Conservation (phyloP, 768 basidiomycete genomes). For the Cubamyces sp. region DNA sequence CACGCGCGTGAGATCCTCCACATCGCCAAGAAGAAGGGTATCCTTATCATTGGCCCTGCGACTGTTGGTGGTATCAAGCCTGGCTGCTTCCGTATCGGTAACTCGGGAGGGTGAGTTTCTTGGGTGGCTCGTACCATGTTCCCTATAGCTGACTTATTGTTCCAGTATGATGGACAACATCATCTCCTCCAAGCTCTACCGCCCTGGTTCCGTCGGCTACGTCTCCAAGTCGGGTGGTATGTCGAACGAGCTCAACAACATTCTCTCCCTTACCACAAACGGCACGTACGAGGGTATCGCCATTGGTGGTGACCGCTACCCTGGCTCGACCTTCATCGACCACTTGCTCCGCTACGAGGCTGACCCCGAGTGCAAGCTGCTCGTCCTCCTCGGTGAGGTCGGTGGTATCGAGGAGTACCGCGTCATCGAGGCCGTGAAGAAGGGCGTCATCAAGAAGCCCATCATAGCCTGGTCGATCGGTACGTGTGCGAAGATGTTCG, state of each 20-base stretch:
- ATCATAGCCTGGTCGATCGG: slow-evolving; percentile 99
- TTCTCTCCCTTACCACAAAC: slow-evolving; percentile 93
- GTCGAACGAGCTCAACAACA: slow-evolving; percentile 99
- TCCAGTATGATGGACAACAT: slow-evolving; percentile 99
- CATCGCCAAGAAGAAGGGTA: slow-evolving; percentile 81
- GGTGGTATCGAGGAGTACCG: slow-evolving; percentile 99
- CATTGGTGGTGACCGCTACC: slow-evolving; percentile 99
- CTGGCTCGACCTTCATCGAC: slow-evolving; percentile 98
- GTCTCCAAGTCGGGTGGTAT: slow-evolving; percentile 99
- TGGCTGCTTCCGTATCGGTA: slow-evolving; percentile 99
- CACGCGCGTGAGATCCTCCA: slow-evolving; percentile 96
- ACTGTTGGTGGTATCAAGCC: slow-evolving; percentile 99
- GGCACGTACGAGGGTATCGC: slow-evolving; percentile 99
- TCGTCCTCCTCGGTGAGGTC: slow-evolving; percentile 97
- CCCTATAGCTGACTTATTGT: background rate
- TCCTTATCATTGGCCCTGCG: slow-evolving; percentile 94
- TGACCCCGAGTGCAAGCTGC: slow-evolving; percentile 98
- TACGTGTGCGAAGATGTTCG: slow-evolving; percentile 99
- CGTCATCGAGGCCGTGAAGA: slow-evolving; percentile 96
- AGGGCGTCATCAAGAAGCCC: slow-evolving; percentile 93
- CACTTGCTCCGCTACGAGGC: slow-evolving; percentile 97
- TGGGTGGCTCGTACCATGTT: background rate
- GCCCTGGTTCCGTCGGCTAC: slow-evolving; percentile 95
- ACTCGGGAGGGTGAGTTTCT: slow-evolving; percentile 84
- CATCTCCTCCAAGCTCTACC: slow-evolving; percentile 98